Base-by-base conservation (phyloP, 352 stramenopile genomes). In the Globisporangium perplexum region DNA sequence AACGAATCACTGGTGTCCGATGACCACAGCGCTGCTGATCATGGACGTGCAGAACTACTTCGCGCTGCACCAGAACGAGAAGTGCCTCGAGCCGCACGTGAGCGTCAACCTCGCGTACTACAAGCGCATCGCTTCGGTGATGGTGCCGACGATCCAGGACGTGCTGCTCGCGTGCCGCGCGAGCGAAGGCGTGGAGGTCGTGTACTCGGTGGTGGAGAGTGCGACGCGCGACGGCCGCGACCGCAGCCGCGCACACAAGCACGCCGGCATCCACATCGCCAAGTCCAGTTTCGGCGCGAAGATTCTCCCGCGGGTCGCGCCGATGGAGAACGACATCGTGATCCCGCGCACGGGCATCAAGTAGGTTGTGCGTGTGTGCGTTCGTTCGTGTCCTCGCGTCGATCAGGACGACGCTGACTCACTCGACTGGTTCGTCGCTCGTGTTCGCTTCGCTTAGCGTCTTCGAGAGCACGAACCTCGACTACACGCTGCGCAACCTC, bases 161-260 rank as follows among this genome's bases (percentile, higher is more conserved):
- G 58, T 90, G 0, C 54, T 90, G 30, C 66, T 83, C 1, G 71
- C 71, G 4, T 74, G 78, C 30, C 74, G 77, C 4, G 48, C 67
- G 15, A 74, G 59, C 31, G 69, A 79, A 31, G 74, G 73, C 41
- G 62, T 84, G 28, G 90, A 97, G 66, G 69, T 97, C 11, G 71
- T 97, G 12, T 96, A 96, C 65, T 93, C 80, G 1, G 77, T 93
- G n/a, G 83, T 97, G 7, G 81, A 96, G 65, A 88, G 86, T n/a
- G 65, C 76, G 1, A 97, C 86, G 1, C 66, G 67, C 15, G 82
- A 97, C 60, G 86, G 86, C 8, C 69, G 88, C 28, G 88, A 97
- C 58, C 70, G 89, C 18, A 90, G 78, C 10, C 69, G 80, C 0
- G 83, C 86, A 10, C 93, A 96, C 67, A 97, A 97, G 49, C 65